A percentile compares a stretch with the other conserved stretches of the same genome.
Conservation (phyloP, 1,284 basidiomycete genomes). For the Schizophyllum amplum region DNA sequence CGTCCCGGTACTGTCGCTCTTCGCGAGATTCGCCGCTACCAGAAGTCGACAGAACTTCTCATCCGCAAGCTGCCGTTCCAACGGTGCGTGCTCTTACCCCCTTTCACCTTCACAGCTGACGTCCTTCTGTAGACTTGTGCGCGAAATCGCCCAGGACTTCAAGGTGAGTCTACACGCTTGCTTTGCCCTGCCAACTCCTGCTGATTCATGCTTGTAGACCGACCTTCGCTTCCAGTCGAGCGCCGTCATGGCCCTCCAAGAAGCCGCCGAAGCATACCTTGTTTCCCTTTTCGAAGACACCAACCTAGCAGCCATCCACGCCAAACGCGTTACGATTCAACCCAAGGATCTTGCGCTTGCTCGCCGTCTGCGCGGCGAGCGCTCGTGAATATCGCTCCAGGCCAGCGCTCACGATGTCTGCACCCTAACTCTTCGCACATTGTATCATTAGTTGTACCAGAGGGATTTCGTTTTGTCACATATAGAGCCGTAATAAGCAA, state of each 20-base stretch:
- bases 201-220: slow-evolving; percentile 35
- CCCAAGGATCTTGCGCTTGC: slow-evolving; percentile 70
- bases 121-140: slow-evolving; percentile 63
- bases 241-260: slow-evolving; percentile 79
- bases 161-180: slow-evolving; percentile 37
- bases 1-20: slow-evolving; percentile 62
- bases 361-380: slow-evolving; percentile 65
- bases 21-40: slow-evolving; percentile 75
- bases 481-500: no score
- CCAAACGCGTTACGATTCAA: slow-evolving; percentile 28
- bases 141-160: slow-evolving; percentile 62
- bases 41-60: no score
- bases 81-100: neutral
- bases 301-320: slow-evolving; percentile 63
- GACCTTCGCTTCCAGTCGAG: slow-evolving; percentile 74
- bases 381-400: slow-evolving; percentile 6
- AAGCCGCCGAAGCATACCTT: slow-evolving; percentile 82
- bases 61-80: slow-evolving; percentile 65
- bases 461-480: no score
- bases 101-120: slow-evolving; percentile 22
- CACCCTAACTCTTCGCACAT: slow-evolving; percentile 9
- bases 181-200: neutral
- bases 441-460: neutral
- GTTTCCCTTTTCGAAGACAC: slow-evolving; percentile 76
- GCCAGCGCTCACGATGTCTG: no score